Percentiles rank a stretch among this genome's conserved stretches.
Conservation (phyloP, 1,139 yeast species). For the Trichomonascaceae sp. region DNA sequence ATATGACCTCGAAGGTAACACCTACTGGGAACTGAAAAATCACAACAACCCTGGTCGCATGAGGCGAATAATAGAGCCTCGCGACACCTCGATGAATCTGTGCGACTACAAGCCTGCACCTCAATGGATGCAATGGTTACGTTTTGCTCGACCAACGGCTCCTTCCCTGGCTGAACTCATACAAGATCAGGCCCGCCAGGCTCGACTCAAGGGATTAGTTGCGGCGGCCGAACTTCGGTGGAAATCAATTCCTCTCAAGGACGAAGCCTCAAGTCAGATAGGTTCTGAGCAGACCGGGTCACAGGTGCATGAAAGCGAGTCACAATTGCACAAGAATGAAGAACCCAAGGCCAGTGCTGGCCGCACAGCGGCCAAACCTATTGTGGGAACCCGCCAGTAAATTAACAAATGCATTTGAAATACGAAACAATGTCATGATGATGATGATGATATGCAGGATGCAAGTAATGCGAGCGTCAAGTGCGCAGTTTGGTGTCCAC, state of each 20-base stretch:
- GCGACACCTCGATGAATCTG: conserved; percentile 19
- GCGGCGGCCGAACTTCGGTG: conserved; percentile 49
- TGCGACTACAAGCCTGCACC: conserved; percentile 37
- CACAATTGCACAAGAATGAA: neutral
- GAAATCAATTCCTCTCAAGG: conserved; percentile 28
- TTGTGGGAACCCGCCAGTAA: neutral
- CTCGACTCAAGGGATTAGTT: conserved; percentile 42
- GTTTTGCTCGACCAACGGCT: conserved; percentile 44
- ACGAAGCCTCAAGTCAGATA: neutral
- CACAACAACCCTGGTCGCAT: conserved; percentile 22
- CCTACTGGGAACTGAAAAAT: conserved; percentile 70
- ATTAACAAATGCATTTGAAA: too few species aligned
- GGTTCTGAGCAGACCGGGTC: conserved; percentile 1
- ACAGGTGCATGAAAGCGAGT: neutral
- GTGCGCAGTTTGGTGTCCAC: conserved; percentile 8
- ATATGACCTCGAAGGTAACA: conserved; percentile 68
- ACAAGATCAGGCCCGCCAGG: conserved; percentile 45
- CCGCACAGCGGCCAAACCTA: neutral
- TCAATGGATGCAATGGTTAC: conserved; percentile 75
- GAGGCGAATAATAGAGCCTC: conserved; percentile 31
- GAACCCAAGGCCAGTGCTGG: too few species aligned
- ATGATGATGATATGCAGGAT: too few species aligned
- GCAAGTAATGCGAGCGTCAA: neutral
- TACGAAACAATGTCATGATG: too few species aligned
- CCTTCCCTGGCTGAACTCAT: conserved; percentile 54